phyloP scores from a whole-genome alignment of 2,329 filamentous ascomycete species.

The Neofusicoccum laricinum region DNA sequence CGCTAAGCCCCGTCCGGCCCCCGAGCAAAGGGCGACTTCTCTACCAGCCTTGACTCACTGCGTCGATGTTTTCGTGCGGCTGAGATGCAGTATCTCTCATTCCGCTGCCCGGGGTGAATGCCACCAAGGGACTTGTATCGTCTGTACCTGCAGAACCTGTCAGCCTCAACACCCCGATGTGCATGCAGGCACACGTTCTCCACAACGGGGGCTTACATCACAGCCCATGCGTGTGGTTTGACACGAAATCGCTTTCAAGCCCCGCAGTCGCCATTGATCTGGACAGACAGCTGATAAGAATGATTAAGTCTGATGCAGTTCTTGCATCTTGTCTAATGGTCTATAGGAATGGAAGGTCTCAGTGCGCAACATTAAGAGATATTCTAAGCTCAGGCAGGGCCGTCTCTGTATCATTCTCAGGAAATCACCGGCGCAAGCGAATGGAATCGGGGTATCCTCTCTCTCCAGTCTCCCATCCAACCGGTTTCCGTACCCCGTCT shows the following conservation, averaged over 20 bases:
- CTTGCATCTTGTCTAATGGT: not conserved
- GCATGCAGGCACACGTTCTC: not conserved
- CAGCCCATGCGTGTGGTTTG: not conserved
- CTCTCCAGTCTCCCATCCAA: not conserved
- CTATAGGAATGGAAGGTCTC: not conserved
- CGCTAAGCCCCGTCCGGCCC: slow-evolving; percentile 12
- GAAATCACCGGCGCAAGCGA: not conserved
- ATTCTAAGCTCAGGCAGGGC: not conserved
- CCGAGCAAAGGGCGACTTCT: not conserved
- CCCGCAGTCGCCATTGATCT: not conserved
- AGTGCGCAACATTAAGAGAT: not conserved
- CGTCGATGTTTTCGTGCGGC: not conserved
- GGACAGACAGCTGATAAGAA: too few relatives aligned
- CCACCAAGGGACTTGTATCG: not conserved
- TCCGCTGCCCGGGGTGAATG: too few relatives aligned
- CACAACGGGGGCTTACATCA: not conserved
- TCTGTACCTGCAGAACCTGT: not conserved
- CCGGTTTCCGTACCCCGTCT: not conserved
- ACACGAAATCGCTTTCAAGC: not conserved
- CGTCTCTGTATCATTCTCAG: not conserved
- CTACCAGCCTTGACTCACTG: not conserved
- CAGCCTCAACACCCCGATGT: not conserved
- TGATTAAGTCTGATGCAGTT: too few relatives aligned
- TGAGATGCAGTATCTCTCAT: too few relatives aligned
- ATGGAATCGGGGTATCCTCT: slow-evolving; percentile 4